These are phyloP conservation scores for Sphaerulina musiva DNA, from an alignment of 2,329 filamentous ascomycete species.

Conservation along the genomic window DNA sequence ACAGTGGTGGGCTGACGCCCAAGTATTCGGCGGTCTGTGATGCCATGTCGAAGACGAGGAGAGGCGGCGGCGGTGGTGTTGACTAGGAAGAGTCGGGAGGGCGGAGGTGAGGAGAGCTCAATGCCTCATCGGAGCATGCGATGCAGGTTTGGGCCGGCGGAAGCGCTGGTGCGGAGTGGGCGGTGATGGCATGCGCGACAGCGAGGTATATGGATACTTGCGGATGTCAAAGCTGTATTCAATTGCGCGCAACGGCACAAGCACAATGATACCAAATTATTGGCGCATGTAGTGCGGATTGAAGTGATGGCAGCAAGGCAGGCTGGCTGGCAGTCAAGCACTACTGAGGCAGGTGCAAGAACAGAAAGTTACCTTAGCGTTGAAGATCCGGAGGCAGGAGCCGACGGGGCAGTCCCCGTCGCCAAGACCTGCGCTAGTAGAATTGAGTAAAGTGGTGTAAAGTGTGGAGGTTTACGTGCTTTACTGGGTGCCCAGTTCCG, in stretches of 20 bases:
- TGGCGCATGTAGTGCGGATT: background rate
- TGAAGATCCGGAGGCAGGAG: conserved; percentile 2
- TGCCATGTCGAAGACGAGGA: conserved; percentile 11
- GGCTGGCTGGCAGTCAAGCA: no score
- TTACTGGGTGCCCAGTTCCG: no score
- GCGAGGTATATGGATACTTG: conserved; percentile 5
- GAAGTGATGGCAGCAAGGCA: conserved; percentile 1
- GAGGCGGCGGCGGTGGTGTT: background rate
- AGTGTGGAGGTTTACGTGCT: no score
- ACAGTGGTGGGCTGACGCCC: conserved; percentile 55
- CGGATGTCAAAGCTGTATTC: background rate
- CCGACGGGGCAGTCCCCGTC: background rate
- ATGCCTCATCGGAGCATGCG: conserved; percentile 8
- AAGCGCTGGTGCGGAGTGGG: background rate
- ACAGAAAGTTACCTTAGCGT: background rate
- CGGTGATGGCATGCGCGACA: background rate
- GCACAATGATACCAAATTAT: background rate
- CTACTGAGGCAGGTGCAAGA: background rate
- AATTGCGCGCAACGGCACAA: conserved; percentile 1
- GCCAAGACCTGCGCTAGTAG: background rate
- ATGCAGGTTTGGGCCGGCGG: background rate
- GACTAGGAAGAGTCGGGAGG: conserved; percentile 1
- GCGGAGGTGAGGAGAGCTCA: conserved; percentile 1
- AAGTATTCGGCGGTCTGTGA: conserved; percentile 14
- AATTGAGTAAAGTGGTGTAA: no score